These are phyloP conservation scores for Fusarium sp. DNA, from an alignment of 2,329 filamentous ascomycete species.

Conservation along the genomic window DNA sequence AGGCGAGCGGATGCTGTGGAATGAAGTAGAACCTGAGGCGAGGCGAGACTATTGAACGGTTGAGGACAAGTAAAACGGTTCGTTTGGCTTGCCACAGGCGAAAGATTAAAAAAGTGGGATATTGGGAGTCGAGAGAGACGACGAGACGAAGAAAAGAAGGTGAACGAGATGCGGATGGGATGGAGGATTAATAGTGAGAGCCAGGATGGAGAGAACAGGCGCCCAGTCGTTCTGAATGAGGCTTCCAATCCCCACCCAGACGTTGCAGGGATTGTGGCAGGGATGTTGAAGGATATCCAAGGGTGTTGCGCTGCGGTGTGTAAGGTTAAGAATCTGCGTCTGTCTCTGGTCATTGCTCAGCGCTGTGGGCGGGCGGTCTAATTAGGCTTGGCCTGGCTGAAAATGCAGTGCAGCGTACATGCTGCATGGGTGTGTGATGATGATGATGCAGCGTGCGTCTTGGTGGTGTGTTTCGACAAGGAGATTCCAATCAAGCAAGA, in stretches of 20 bases:
- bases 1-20: slow-evolving; percentile 20
- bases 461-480: slow-evolving; percentile 35
- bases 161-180: slow-evolving; percentile 37
- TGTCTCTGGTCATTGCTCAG: neutral
- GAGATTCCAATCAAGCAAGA: slow-evolving; percentile 9
- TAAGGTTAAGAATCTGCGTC: slow-evolving; percentile 10
- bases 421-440: slow-evolving; percentile 27
- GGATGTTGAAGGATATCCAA: slow-evolving; percentile 32
- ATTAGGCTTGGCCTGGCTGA: slow-evolving; percentile 35
- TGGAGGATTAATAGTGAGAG: slow-evolving; percentile 45
- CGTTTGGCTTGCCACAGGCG: slow-evolving; percentile 23
- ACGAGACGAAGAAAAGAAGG: slow-evolving; percentile 38
- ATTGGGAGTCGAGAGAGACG: slow-evolving; percentile 39
- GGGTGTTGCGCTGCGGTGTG: slow-evolving; percentile 38
- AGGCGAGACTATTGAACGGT: no score
- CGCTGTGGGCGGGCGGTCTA: slow-evolving; percentile 33
- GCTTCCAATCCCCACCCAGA: slow-evolving; percentile 42
- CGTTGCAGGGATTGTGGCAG: slow-evolving; percentile 23
- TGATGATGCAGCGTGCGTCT: slow-evolving; percentile 33
- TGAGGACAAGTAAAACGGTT: no score
- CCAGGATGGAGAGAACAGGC: slow-evolving; percentile 42
- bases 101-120: slow-evolving; percentile 38
- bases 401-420: slow-evolving; percentile 18
- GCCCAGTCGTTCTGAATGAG: slow-evolving; percentile 45
- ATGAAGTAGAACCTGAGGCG: slow-evolving; percentile 21